Evolutionary conservation across 192 early-diverging fungal species (phyloP), one percentile per base, ranked within the genome.

Genomic region (Entomortierella chlamydospora): DNA sequence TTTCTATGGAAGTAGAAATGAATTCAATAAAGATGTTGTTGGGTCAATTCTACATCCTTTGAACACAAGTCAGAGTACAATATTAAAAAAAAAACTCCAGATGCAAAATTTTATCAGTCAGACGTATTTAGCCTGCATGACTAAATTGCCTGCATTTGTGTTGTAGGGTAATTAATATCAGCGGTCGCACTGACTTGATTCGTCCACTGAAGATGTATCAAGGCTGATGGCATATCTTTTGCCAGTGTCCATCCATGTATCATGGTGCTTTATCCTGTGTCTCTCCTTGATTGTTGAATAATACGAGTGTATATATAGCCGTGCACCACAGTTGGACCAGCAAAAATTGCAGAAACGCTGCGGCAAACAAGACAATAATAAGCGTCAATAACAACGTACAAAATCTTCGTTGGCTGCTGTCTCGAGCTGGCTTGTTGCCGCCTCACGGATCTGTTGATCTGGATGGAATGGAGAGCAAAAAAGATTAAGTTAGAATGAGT

Each of bases 401-500:
- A 93, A 96, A 68, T 93, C 94, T 66, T 94, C 91, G 49, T 80
- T 87, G 65, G 90, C 87, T 39, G 91, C 92, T 17, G 70, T 72
- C 82, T 95, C 90, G 51, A 98, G 87, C 60, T 93, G 86, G 22
- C 82, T 85, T 50, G 90, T 91, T 50, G 96, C 95, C 77, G 93
- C 90, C 73, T 94, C 91, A 84, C 95, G 95, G 83, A 90, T 88
- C 37, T 84, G 68, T 66, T 85, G 85, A 86, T 95, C 94, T 91
- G 70, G 20, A 45, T 49, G 1, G n/a, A 42, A 26, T 17, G 8
- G 41, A 56, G 7, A 63, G 29, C 18, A 1, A 45, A 41, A 22
- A n/a, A 12, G 45, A 20, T 31, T 37, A 28, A 53, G 68, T 41
- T 12, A 52, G n/a, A 52, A 30, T 22, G 49, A 62, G 15, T 20